Conservation (phyloP, 2,329 filamentous ascomycete species). For the Talaromyces sp. region DNA sequence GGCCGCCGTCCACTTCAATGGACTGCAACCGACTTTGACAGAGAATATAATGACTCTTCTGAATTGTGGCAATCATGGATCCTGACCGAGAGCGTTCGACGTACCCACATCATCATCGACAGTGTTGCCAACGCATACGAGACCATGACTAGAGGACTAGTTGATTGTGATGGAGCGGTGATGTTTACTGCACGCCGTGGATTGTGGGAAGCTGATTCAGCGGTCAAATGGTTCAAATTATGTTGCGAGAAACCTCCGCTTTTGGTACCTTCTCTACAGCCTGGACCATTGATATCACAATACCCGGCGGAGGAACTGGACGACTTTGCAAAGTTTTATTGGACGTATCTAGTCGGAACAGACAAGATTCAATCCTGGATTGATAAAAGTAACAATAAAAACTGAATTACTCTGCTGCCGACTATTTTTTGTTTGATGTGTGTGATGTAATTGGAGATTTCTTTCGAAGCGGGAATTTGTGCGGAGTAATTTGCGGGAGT, state of each 20-base stretch:
- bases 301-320: not conserved
- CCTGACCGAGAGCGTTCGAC: constrained; percentile 10
- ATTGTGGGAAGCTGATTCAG: constrained; percentile 5
- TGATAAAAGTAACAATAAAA: not conserved
- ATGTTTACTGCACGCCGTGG: constrained; percentile 1
- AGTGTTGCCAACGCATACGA: constrained; percentile 5
- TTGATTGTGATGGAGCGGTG: not conserved
- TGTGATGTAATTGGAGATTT: not conserved
- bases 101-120: constrained; percentile 5
- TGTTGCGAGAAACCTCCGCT: not conserved
- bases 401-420: too few species aligned
- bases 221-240: not conserved
- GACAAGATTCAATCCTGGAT: constrained; percentile 5
- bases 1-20: not conserved
- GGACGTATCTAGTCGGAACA: not conserved
- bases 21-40: not conserved
- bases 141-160: not conserved
- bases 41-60: not conserved
- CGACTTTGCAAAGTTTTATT: constrained; percentile 1
- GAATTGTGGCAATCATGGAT: constrained; percentile 12
- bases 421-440: too few species aligned
- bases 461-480: not conserved
- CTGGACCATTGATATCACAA: constrained; percentile 1
- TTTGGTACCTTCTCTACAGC: not conserved
- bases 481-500: not conserved